phyloP scores from a whole-genome alignment of 176 grass and related monocot genomes.

The Neostapfia colusana region DNA sequence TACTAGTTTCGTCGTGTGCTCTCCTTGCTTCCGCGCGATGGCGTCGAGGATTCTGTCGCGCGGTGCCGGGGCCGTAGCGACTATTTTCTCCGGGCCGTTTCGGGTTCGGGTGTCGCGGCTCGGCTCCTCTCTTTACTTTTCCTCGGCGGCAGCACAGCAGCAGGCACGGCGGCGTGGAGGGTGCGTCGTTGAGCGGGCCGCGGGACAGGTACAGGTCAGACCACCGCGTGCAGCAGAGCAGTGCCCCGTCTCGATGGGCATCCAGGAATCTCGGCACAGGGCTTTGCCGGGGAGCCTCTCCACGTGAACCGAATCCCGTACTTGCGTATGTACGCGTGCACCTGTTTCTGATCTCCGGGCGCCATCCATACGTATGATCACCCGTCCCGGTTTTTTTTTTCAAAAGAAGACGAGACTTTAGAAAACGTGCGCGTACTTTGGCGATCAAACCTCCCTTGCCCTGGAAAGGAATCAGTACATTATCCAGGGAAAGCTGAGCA shows the following conservation, averaged over 20 bases:
- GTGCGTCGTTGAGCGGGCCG: conserved; percentile 6
- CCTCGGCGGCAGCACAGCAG: no score
- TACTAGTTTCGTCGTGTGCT: neutral
- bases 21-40: neutral
- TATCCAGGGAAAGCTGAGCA: neutral
- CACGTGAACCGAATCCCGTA: neutral
- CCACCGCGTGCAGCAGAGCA: neutral
- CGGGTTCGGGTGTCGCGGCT: neutral
- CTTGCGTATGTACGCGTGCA: neutral
- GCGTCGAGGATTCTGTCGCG: neutral
- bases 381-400: neutral
- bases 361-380: neutral
- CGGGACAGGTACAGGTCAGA: neutral
- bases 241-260: neutral
- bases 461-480: no score
- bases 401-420: neutral
- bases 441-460: neutral
- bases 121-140: neutral
- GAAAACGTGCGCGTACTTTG: neutral
- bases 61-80: neutral
- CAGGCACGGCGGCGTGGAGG: neutral
- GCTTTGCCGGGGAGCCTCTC: neutral
- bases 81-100: neutral
- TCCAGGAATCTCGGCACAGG: conserved; percentile 22
- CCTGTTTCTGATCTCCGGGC: neutral